A percentile compares a stretch with the other conserved stretches of the same genome.
Evolutionary conservation across 352 stramenopile genomes (phyloP).

Genomic region (Albugo laibachii): DNA sequence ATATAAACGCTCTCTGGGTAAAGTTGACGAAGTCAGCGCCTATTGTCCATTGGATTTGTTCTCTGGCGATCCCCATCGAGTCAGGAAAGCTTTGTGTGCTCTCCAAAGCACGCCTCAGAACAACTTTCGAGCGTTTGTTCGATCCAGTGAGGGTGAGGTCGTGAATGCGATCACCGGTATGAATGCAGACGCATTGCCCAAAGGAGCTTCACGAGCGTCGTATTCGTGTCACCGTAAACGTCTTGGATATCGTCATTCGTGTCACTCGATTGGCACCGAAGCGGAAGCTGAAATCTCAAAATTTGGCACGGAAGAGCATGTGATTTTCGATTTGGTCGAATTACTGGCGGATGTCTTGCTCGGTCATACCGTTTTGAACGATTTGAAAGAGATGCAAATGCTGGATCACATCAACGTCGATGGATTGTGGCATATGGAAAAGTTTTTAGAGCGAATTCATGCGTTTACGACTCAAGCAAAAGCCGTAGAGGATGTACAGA

Average conservation of each 20-base stretch:
- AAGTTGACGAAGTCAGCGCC: slow-evolving; percentile 62
- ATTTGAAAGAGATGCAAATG: slow-evolving; percentile 68
- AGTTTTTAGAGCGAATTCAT: slow-evolving; percentile 23
- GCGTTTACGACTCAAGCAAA: slow-evolving; percentile 3
- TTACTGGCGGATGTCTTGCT: slow-evolving; percentile 57
- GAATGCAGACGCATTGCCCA: slow-evolving; percentile 41
- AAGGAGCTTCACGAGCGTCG: slow-evolving; percentile 33
- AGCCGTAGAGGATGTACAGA: background rate
- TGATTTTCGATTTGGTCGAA: slow-evolving; percentile 49
- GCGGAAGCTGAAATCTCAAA: slow-evolving; percentile 12
- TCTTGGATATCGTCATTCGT: slow-evolving; percentile 56
- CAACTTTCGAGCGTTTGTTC: slow-evolving; percentile 80
- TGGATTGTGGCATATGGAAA: slow-evolving; percentile 42
- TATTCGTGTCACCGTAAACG: slow-evolving; percentile 53
- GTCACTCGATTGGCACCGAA: slow-evolving; percentile 45
- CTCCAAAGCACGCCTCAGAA: slow-evolving; percentile 75
- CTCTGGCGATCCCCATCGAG: slow-evolving; percentile 31
- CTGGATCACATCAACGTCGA: slow-evolving; percentile 69
- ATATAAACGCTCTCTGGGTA: slow-evolving; percentile 49
- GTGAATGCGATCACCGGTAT: slow-evolving; percentile 62
- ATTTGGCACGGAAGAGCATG: slow-evolving; percentile 14
- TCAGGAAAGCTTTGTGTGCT: slow-evolving; percentile 30
- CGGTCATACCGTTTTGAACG: slow-evolving; percentile 45
- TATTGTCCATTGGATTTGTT: slow-evolving; percentile 76
- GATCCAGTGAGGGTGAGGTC: slow-evolving; percentile 50